Conservation (phyloP, 164 flowering plant genomes). For the Echeveria elegans region DNA sequence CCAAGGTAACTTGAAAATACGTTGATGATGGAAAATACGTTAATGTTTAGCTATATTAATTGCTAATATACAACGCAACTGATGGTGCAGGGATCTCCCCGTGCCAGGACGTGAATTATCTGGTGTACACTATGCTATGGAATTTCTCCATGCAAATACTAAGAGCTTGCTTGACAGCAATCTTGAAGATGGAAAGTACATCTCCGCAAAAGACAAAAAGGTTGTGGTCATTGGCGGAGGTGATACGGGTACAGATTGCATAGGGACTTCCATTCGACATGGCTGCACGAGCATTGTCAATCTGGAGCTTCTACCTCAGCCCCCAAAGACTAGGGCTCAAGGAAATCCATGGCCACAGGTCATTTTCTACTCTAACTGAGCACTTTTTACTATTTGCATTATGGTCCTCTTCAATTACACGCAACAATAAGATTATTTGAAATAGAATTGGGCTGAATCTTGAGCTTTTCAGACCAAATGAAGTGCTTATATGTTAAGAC, state of each 20-base stretch:
- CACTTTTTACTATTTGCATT: background rate
- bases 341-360: constrained; percentile 99
- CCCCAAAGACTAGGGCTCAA: constrained; percentile 74
- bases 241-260: constrained; percentile 99
- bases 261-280: constrained; percentile 91
- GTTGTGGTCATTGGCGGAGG: constrained; percentile 99
- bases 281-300: constrained; percentile 74
- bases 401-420: background rate
- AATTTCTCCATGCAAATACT: constrained; percentile 93
- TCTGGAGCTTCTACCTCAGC: constrained; percentile 86
- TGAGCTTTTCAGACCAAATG: background rate
- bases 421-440: background rate
- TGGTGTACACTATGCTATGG: constrained; percentile 95
- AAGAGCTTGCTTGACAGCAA: constrained; percentile 95
- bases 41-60: background rate
- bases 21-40: background rate
- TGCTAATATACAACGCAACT: background rate
- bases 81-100: constrained; percentile 74
- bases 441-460: background rate
- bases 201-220: constrained; percentile 93
- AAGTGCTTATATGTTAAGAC: background rate
- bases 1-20: constrained; percentile 51
- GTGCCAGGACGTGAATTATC: constrained; percentile 82
- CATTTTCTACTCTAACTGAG: background rate
- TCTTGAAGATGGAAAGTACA: constrained; percentile 76